Percentiles rank a stretch among this genome's conserved stretches.
Conservation (phyloP, 2,329 filamentous ascomycete species). For the Aureobasidium zeae region DNA sequence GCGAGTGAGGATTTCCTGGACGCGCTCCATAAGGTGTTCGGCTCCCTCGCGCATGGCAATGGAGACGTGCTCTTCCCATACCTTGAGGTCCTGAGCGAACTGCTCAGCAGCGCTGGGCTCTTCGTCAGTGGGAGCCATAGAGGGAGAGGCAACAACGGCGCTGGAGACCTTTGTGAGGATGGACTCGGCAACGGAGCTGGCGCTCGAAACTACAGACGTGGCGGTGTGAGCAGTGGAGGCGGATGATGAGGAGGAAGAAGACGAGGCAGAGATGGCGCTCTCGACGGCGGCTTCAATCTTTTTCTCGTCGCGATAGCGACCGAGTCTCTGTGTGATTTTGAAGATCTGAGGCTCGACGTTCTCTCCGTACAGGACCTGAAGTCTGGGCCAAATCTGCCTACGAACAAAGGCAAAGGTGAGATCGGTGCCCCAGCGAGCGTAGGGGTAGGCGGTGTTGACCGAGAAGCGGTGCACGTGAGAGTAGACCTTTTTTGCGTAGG, state of each 20-base stretch:
- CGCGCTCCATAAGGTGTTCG: constrained; percentile 54
- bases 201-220: constrained; percentile 16
- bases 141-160: constrained; percentile 19
- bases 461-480: constrained; percentile 56
- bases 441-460: constrained; percentile 61
- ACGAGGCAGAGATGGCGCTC: constrained; percentile 37
- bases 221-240: constrained; percentile 9
- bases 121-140: constrained; percentile 30
- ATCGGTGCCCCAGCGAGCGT: constrained; percentile 60
- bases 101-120: constrained; percentile 42
- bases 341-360: constrained; percentile 93
- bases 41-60: constrained; percentile 75
- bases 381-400: constrained; percentile 67
- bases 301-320: constrained; percentile 59
- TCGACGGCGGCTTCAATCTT: constrained; percentile 52
- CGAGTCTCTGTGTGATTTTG: constrained; percentile 82
- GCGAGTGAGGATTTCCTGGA: constrained; percentile 62
- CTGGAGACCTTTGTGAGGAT: constrained; percentile 24
- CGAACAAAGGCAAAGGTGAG: constrained; percentile 63
- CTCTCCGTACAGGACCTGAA: constrained; percentile 72
- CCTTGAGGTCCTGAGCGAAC: constrained; percentile 67
- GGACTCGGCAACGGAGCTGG: constrained; percentile 18
- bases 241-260: constrained; percentile 17
- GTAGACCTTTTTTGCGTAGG: constrained; percentile 64
- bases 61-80: constrained; percentile 84